These are phyloP conservation scores for Anisodus tanguticus DNA, from an alignment of 257 asterid genomes.

Conservation along the genomic window DNA sequence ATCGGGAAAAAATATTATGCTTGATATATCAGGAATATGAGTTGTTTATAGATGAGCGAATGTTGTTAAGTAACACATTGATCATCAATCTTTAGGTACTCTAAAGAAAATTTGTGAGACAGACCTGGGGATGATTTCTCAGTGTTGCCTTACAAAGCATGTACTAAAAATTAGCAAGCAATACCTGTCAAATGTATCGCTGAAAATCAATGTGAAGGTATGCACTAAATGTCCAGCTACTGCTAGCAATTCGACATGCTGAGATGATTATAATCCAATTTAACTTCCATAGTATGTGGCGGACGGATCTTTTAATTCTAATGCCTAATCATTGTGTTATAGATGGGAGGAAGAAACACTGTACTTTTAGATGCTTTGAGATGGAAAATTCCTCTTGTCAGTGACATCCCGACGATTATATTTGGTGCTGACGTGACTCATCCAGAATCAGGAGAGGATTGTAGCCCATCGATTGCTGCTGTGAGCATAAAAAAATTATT, in stretches of 20 bases:
- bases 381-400: conserved; percentile 89
- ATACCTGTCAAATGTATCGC: conserved; percentile 92
- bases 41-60: background rate
- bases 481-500: conserved; percentile 44
- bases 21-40: background rate
- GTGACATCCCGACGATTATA: conserved; percentile 95
- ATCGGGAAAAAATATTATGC: background rate
- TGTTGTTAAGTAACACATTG: background rate
- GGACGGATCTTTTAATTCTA: background rate
- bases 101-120: conserved; percentile 95
- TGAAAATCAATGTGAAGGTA: conserved; percentile 97
- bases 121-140: conserved; percentile 90
- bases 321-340: conserved; percentile 27
- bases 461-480: conserved; percentile 98
- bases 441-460: conserved; percentile 96
- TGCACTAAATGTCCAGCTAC: background rate
- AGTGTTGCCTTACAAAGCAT: conserved; percentile 93
- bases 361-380: conserved; percentile 88
- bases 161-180: conserved; percentile 96
- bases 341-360: conserved; percentile 99
- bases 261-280: background rate
- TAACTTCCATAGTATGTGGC: background rate
- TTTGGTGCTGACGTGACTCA: conserved; percentile 99
- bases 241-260: background rate
- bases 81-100: conserved; percentile 57